Percentiles rank a stretch among this genome's conserved stretches.
These are phyloP conservation scores for Russula compacta DNA, from an alignment of 768 basidiomycete species.

Conservation along the genomic window DNA sequence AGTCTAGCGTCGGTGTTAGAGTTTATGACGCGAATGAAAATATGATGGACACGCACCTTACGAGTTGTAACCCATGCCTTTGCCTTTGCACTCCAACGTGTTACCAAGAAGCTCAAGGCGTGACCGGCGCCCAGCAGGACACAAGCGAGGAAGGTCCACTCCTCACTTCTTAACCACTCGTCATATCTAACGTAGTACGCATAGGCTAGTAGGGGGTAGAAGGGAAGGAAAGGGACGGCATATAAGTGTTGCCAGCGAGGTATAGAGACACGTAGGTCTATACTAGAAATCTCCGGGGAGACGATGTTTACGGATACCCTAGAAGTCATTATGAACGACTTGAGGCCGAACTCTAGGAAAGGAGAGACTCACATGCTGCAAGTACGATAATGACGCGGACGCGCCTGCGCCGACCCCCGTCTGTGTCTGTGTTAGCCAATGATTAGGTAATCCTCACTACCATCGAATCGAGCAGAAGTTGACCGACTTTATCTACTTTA, in stretches of 20 bases:
- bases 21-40: background rate
- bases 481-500: no score
- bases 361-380: background rate
- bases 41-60: conserved; percentile 38
- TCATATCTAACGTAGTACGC: conserved; percentile 90
- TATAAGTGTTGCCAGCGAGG: conserved; percentile 70
- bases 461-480: no score
- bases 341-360: background rate
- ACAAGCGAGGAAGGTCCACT: conserved; percentile 95
- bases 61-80: conserved; percentile 73
- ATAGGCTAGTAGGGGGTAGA: conserved; percentile 80
- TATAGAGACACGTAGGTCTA: conserved; percentile 55
- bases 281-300: conserved; percentile 59
- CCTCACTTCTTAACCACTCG: conserved; percentile 83
- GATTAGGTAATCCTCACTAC: background rate
- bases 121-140: conserved; percentile 79
- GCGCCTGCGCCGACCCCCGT: background rate
- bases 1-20: conserved; percentile 34
- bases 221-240: conserved; percentile 63
- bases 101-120: conserved; percentile 85
- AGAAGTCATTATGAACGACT: background rate
- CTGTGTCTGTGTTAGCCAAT: background rate
- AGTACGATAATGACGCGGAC: background rate
- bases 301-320: conserved; percentile 44
- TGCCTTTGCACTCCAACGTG: conserved; percentile 79